Evolutionary conservation across 305 asterid genomes (phyloP).

Genomic region (Fraxinus xanthoxyloides): DNA sequence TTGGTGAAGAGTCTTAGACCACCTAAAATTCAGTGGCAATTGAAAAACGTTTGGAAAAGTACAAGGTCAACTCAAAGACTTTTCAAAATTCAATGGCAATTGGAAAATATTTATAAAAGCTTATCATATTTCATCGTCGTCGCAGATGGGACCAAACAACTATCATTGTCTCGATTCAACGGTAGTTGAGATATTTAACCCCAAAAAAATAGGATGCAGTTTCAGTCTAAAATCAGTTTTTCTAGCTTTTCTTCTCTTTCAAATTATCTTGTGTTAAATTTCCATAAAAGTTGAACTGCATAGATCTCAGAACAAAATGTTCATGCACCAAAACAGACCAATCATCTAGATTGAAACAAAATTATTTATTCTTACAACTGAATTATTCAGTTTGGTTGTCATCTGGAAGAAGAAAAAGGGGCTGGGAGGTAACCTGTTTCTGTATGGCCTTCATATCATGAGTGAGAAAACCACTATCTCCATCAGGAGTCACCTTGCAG

Average conservation of each 20-base stretch:
- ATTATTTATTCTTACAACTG: not conserved
- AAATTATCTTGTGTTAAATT: not conserved
- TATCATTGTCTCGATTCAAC: not conserved
- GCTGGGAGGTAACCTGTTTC: constrained; percentile 58
- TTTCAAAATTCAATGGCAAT: not conserved
- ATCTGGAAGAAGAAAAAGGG: constrained; percentile 4
- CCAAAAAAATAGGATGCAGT: not conserved
- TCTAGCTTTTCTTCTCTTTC: not conserved
- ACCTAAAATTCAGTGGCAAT: no score
- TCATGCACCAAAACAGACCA: not conserved
- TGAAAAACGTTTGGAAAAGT: not conserved
- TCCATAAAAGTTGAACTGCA: not conserved
- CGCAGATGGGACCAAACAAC: no score
- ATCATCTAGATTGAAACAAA: not conserved
- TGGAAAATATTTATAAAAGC: no score
- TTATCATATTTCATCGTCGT: no score
- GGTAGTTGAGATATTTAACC: not conserved
- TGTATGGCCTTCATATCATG: constrained; percentile 85
- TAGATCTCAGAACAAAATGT: not conserved
- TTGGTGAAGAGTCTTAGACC: no score
- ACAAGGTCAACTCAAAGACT: not conserved
- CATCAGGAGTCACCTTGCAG: constrained; percentile 83
- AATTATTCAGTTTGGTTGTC: not conserved
- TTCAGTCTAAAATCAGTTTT: not conserved
- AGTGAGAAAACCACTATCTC: constrained; percentile 55